Evolutionary conservation across 1,139 yeast genomes (phyloP), one percentile per base, ranked within the genome.

Genomic region (Martiniozyma asiatica): DNA sequence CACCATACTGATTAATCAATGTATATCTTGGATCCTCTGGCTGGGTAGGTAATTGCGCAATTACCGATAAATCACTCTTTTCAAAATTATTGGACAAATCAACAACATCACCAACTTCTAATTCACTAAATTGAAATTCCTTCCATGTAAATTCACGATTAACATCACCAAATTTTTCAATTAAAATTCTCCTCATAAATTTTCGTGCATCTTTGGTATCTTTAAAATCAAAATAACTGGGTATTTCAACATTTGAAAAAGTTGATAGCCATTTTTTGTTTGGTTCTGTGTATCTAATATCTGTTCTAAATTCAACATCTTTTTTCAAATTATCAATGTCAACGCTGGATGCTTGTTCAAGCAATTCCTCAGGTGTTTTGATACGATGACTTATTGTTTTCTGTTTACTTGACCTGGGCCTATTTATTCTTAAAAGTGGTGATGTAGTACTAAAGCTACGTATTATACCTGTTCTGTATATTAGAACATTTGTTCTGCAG

Each of bases 1-100:
- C 69, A 4, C 92, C 89, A 35, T 64, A 65, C 24, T 63, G 59
- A 35, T 67, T 65, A 29, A 73, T 56, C 36, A 72, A 63, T 0
- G 79, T 66, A 41, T 68, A 77, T 21, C 71, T 50, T 13, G 68
- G 64, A 37, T 66, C 71, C 20, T 49, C 51, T 2, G 54, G 42
- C 5, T 51, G 41, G 3, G 42, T 34, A 0, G 73, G 73, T n/a
- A 64, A 44, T 24, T 56, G 58, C 1, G 60, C 59, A 27, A 68
- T 54, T 33, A 65, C 66, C 5, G 61, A 57, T 13, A 67, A 42
- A 26, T 56, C 59, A 7, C 55, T 48, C 13, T 51, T 50, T 30
- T 51, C 52, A 30, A 57, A 43, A 8, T 50, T 39, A 0, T 44
- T 41, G 4, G 54, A 52, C 14, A 64, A 42, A 26, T 63, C 59